phyloP scores from a whole-genome alignment of 371 early-diverging fungal species.

The Mortierella sp. region DNA sequence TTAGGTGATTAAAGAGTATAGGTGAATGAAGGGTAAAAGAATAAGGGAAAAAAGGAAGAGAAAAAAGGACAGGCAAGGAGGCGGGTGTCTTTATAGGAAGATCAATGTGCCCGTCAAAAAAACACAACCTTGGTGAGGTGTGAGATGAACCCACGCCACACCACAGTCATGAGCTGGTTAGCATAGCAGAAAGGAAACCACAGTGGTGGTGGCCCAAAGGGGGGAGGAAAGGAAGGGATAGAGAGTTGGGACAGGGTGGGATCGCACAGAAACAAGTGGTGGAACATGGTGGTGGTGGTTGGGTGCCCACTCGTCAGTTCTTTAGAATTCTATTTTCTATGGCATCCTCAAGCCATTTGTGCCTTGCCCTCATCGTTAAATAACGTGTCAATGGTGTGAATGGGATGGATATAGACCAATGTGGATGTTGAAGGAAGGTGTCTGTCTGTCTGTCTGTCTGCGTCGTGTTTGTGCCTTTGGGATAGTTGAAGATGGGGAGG shows the following conservation, averaged over 20 bases:
- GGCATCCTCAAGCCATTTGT: neutral
- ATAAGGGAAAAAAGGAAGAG: neutral
- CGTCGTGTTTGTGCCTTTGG: neutral
- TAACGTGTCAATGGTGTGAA: neutral
- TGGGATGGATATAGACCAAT: neutral
- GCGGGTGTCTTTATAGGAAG: neutral
- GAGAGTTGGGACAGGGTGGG: conserved; percentile 3
- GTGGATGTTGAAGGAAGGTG: neutral
- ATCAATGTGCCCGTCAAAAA: neutral
- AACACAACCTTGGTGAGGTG: too few species aligned
- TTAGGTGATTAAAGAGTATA: neutral
- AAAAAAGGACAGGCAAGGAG: neutral
- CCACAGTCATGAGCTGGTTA: neutral
- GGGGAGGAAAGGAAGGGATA: neutral
- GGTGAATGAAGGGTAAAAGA: neutral
- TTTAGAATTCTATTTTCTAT: conserved; percentile 1
- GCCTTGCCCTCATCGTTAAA: neutral
- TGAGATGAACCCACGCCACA: too few species aligned
- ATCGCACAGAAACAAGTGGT: neutral
- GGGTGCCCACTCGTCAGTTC: neutral
- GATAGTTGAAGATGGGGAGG: conserved; percentile 16
- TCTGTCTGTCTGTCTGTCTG: neutral
- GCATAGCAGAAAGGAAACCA: neutral
- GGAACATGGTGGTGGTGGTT: neutral
- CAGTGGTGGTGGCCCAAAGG: neutral